Conservation (phyloP, 2,329 filamentous ascomycete genomes). For the Orbilia quercus region DNA sequence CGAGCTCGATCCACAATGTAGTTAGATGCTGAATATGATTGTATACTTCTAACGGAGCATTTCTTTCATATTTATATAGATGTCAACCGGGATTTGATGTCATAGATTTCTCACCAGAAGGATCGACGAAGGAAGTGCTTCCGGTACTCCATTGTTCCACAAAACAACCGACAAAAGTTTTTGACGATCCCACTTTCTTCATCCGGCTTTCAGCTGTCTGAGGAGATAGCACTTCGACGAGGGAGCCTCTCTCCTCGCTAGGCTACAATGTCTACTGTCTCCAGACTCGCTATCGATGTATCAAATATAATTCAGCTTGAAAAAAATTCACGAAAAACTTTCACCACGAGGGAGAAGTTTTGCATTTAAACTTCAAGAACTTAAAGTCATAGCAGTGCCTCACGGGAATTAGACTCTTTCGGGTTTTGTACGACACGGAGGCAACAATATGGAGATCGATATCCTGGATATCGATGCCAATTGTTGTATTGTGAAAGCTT, state of each 20-base stretch:
- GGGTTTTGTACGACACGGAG: not conserved
- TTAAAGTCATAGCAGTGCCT: not conserved
- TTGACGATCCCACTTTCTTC: conserved; percentile 19
- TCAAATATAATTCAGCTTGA: not conserved
- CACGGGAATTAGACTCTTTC: not conserved
- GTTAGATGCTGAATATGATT: no score
- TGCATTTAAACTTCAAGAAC: conserved; percentile 8
- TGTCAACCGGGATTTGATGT: no score
- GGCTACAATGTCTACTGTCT: not conserved
- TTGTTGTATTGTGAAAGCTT: not conserved
- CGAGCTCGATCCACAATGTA: no score
- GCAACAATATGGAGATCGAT: not conserved
- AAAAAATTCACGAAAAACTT: not conserved
- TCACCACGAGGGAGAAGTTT: not conserved
- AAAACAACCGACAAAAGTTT: not conserved
- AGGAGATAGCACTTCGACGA: not conserved
- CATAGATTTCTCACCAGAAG: no score
- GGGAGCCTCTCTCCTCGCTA: not conserved
- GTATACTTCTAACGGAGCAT: no score
- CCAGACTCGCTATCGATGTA: not conserved
- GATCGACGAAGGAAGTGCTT: not conserved
- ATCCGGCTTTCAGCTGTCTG: conserved; percentile 8
- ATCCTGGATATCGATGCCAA: no score
- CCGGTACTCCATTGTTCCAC: conserved; percentile 6
- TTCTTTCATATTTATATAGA: no score